phyloP scores from a whole-genome alignment of 2,329 filamentous ascomycete species.

The Neocatenulostroma microsporum region DNA sequence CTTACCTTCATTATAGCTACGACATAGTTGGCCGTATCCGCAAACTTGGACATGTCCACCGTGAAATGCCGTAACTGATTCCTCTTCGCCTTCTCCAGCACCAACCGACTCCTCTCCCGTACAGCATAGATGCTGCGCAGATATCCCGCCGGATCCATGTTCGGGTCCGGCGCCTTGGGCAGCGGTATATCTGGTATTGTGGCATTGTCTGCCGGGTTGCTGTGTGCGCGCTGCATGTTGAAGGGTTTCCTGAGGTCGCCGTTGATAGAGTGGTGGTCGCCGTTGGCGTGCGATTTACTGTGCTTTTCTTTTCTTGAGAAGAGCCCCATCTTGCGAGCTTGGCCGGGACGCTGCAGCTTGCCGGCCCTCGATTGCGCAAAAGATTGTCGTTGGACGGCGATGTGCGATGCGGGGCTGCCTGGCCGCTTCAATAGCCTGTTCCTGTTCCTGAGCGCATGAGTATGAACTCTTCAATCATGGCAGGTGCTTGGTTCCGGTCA shows the following conservation, averaged over 20 bases:
- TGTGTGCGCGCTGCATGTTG: constrained; percentile 27
- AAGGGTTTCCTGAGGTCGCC: constrained; percentile 30
- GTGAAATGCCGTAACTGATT: constrained; percentile 80
- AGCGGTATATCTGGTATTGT: constrained; percentile 60
- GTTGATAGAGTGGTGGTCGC: constrained; percentile 12
- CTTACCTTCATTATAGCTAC: constrained; percentile 96
- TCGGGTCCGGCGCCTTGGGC: constrained; percentile 77
- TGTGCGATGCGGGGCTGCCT: too few species aligned
- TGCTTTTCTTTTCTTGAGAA: constrained; percentile 46
- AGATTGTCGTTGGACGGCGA: too few species aligned
- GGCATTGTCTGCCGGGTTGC: constrained; percentile 36
- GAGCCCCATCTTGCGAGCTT: constrained; percentile 47
- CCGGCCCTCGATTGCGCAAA: too few species aligned
- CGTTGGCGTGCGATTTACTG: constrained; percentile 8
- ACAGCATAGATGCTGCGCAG: constrained; percentile 84
- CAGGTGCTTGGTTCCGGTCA: too few species aligned
- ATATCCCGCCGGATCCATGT: constrained; percentile 81
- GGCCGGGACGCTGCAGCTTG: too few species aligned
- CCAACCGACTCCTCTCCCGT: constrained; percentile 65
- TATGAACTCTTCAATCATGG: too few species aligned
- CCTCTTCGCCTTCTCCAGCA: constrained; percentile 67
- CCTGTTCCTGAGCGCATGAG: too few species aligned
- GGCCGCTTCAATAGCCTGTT: too few species aligned
- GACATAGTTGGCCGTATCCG: constrained; percentile 75
- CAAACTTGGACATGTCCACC: constrained; percentile 77